A percentile compares a stretch with the other conserved stretches of the same genome.
Evolutionary conservation across 345 rosid genomes (phyloP).

Genomic region (Ailanthus altissimus): DNA sequence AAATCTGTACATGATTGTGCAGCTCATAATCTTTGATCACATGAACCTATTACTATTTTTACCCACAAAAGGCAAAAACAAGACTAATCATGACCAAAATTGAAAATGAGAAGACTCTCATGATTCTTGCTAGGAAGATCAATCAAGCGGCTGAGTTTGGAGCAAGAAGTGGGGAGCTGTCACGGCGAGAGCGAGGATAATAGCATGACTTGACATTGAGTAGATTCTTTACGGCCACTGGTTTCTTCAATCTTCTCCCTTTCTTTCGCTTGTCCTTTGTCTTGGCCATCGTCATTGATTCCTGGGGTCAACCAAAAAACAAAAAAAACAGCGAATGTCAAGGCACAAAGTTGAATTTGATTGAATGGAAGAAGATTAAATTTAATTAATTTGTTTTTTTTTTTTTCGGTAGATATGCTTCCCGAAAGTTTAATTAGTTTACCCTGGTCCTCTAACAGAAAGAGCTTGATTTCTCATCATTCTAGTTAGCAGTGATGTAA

Average conservation of each 20-base stretch:
- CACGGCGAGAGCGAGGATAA: constrained; percentile 14
- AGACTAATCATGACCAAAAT: not conserved
- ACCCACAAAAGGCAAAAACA: not conserved
- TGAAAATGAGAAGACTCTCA: not conserved
- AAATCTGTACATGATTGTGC: not conserved
- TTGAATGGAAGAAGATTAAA: too few relatives aligned
- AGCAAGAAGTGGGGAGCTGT: constrained; percentile 19
- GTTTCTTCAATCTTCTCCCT: constrained; percentile 19
- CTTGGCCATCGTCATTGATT: not conserved
- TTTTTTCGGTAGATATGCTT: too few relatives aligned
- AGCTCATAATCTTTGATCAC: not conserved
- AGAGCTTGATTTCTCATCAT: too few relatives aligned
- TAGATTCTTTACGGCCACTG: constrained; percentile 28
- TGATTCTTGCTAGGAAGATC: constrained; percentile 7
- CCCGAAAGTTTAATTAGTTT: too few relatives aligned
- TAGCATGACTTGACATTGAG: constrained; percentile 37
- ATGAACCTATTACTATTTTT: not conserved
- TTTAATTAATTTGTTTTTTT: too few relatives aligned
- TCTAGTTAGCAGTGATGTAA: too few relatives aligned
- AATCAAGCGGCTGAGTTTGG: constrained; percentile 11
- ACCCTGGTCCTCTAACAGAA: too few relatives aligned
- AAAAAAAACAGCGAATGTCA: not conserved
- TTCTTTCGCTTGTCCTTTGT: constrained; percentile 23
- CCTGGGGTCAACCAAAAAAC: constrained; percentile 14
- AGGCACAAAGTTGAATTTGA: not conserved